Percentiles rank a stretch among this genome's conserved stretches.
Evolutionary conservation across 31 red algal species (phyloP).

Genomic region (Bonnemaisonia californica): DNA sequence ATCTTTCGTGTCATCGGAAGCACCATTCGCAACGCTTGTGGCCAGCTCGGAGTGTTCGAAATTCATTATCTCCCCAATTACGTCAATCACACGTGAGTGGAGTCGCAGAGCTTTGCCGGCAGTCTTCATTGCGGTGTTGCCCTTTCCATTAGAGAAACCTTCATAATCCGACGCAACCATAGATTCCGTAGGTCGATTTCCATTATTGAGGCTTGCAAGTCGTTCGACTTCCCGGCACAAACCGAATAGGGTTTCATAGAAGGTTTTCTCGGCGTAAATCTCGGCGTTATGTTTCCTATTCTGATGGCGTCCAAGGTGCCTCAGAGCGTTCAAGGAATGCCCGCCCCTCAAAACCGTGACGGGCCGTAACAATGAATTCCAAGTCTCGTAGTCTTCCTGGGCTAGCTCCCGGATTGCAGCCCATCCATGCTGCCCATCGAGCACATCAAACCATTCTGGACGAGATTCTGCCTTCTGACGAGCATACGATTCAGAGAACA

Average conservation of each 20-base stretch:
- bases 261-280: neutral
- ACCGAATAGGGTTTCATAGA: slow-evolving; percentile 6
- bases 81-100: neutral
- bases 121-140: neutral
- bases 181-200: neutral
- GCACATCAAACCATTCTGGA: neutral
- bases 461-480: neutral
- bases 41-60: neutral
- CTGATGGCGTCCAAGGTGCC: neutral
- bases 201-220: neutral
- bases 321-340: no score
- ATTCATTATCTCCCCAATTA: slow-evolving; percentile 10
- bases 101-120: neutral
- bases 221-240: neutral
- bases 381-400: neutral
- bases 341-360: neutral
- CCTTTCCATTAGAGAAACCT: neutral
- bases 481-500: neutral
- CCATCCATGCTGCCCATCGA: neutral
- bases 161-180: neutral
- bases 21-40: neutral
- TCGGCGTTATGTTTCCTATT: neutral
- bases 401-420: neutral
- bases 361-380: neutral
- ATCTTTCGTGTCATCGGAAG: neutral